phyloP scores from a whole-genome alignment of 805 yeast genomes.

The Komagataella populi region DNA sequence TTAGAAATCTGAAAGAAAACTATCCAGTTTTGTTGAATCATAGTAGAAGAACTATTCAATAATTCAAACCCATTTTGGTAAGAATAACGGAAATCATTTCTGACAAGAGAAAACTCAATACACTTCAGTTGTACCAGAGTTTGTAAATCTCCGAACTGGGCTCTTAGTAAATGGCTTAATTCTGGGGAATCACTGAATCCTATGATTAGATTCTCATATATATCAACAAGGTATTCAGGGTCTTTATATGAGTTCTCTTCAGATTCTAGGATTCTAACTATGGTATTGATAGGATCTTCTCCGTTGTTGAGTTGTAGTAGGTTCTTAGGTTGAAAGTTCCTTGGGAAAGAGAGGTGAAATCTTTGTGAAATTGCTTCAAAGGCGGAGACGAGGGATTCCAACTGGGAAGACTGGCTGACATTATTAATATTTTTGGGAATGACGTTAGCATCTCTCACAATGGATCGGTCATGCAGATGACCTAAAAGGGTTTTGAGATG shows the following conservation, averaged over 20 bases:
- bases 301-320: neutral
- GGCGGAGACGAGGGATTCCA: neutral
- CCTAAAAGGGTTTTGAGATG: neutral
- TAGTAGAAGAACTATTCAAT: conserved; percentile 13
- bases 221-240: conserved; percentile 18
- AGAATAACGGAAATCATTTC: conserved; percentile 50
- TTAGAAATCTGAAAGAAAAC: conserved; percentile 67
- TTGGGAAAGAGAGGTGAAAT: neutral
- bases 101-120: conserved; percentile 53
- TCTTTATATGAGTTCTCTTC: conserved; percentile 38
- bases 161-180: neutral
- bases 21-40: conserved; percentile 39
- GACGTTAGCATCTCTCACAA: neutral
- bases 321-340: neutral
- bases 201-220: neutral
- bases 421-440: neutral
- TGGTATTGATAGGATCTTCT: conserved; percentile 12
- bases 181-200: neutral
- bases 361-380: neutral
- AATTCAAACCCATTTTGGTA: conserved; percentile 25
- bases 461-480: neutral
- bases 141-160: neutral
- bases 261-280: conserved; percentile 28
- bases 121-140: conserved; percentile 26
- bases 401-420: neutral